These are phyloP conservation scores for Saksenaea vasiformis DNA, from an alignment of 371 early-diverging fungal genomes.

Conservation along the genomic window DNA sequence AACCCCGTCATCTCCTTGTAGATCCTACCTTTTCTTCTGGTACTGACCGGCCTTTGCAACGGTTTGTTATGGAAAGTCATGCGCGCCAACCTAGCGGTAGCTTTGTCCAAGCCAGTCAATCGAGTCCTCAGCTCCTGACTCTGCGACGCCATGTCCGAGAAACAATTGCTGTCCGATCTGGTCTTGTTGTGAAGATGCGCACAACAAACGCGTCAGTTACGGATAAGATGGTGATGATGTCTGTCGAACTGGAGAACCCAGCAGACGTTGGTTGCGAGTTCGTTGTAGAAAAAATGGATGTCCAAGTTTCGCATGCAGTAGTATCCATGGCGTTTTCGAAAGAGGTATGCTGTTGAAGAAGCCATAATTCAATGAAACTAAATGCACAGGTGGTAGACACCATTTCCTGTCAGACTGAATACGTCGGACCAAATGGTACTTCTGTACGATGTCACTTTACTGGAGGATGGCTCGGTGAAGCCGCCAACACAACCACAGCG, in stretches of 20 bases:
- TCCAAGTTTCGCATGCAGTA: conserved; percentile 62
- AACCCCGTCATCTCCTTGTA: conserved; percentile 1
- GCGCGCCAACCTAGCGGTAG: conserved; percentile 23
- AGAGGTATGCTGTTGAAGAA: conserved; percentile 10
- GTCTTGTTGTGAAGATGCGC: conserved; percentile 62
- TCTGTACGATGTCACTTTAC: conserved; percentile 59
- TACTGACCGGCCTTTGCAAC: conserved; percentile 25
- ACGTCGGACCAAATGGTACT: conserved; percentile 64
- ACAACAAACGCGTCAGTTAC: conserved; percentile 66
- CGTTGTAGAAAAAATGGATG: conserved; percentile 54
- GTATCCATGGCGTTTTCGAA: conserved; percentile 46
- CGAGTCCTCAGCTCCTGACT: conserved; percentile 22
- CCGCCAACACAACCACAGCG: conserved; percentile 40
- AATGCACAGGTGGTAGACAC: conserved; percentile 6
- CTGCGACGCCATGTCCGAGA: conserved; percentile 53
- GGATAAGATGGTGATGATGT: conserved; percentile 72
- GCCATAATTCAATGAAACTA: neutral
- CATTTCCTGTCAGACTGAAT: conserved; percentile 53
- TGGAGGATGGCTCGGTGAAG: conserved; percentile 56
- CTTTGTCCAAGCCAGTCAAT: conserved; percentile 22
- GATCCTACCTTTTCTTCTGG: conserved; percentile 29
- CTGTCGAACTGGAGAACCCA: conserved; percentile 68
- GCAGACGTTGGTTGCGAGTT: conserved; percentile 59
- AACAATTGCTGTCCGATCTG: conserved; percentile 55
- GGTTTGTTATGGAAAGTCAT: conserved; percentile 42